Percentiles rank a stretch among this genome's conserved stretches.
Conservation (phyloP, 148 eudicot genomes). For the Mesembryanthemum crystallinum region DNA sequence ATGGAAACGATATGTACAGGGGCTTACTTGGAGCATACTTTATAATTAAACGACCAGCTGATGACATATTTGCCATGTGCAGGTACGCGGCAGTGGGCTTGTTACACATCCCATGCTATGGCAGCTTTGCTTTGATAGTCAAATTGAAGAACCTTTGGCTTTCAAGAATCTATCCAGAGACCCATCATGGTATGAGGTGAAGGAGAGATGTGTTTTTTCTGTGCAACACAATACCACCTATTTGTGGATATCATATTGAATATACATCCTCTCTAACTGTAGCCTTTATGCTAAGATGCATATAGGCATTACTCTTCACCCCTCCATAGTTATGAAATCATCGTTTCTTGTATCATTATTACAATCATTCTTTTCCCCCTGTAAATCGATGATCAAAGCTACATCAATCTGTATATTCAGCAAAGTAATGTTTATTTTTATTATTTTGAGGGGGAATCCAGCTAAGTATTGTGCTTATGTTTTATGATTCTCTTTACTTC, state of each 20-base stretch:
- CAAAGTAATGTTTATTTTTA: too few species aligned
- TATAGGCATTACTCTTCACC: conserved; percentile 1
- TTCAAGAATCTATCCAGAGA: conserved; percentile 42
- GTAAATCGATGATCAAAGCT: conserved; percentile 11
- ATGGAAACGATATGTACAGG: too few species aligned
- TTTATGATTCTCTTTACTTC: background rate
- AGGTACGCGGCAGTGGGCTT: conserved; percentile 65
- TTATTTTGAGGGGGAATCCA: too few species aligned
- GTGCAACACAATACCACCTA: background rate
- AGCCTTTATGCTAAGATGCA: conserved; percentile 12
- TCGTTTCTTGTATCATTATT: background rate
- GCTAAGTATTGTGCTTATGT: background rate
- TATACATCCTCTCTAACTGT: background rate
- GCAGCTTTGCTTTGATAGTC: conserved; percentile 42
- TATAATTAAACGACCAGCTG: background rate
- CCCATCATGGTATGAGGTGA: conserved; percentile 32
- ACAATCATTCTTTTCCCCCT: background rate
- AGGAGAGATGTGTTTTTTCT: background rate
- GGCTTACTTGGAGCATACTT: background rate
- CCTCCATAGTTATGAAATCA: conserved; percentile 7
- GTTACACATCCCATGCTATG: conserved; percentile 63
- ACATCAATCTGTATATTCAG: background rate
- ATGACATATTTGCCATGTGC: conserved; percentile 15
- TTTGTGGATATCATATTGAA: background rate
- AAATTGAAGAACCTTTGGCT: conserved; percentile 47